Evolutionary conservation across 2,329 filamentous ascomycete genomes (phyloP).

Genomic region (Aspergillus oerlinghausenensis): DNA sequence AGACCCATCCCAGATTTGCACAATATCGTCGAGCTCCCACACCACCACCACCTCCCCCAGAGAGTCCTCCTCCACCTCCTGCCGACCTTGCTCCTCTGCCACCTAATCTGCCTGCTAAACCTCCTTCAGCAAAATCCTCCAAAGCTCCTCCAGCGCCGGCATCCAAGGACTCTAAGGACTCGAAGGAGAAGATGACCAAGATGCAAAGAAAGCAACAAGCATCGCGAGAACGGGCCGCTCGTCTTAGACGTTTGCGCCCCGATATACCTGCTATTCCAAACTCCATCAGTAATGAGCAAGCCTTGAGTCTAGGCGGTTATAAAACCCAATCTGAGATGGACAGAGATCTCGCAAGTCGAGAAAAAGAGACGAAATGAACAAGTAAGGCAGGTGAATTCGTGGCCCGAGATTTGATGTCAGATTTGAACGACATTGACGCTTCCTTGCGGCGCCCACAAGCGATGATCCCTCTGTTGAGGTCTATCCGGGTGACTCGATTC

Average conservation of each 20-base stretch:
- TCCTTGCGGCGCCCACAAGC: background rate
- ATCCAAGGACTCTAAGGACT: constrained; percentile 7
- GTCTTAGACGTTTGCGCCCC: constrained; percentile 27
- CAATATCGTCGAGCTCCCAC: constrained; percentile 22
- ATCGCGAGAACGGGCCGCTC: constrained; percentile 26
- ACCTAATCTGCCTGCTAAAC: constrained; percentile 18
- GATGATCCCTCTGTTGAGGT: background rate
- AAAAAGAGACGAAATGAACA: constrained; percentile 15
- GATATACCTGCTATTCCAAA: constrained; percentile 24
- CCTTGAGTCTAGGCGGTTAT: constrained; percentile 29
- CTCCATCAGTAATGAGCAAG: constrained; percentile 25
- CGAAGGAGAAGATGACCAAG: constrained; percentile 21
- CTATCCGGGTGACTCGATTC: background rate
- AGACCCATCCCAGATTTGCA: constrained; percentile 35
- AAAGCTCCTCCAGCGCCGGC: constrained; percentile 1
- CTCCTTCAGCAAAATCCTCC: background rate
- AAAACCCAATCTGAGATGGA: constrained; percentile 29
- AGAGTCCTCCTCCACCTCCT: constrained; percentile 12
- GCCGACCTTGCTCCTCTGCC: constrained; percentile 17
- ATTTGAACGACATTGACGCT: background rate
- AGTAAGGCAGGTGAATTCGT: background rate
- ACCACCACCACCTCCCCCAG: constrained; percentile 23
- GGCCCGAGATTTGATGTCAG: background rate
- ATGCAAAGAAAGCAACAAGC: constrained; percentile 23
- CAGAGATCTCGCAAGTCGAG: constrained; percentile 22